phyloP scores from a whole-genome alignment of 441 rosid species.

The Bruguiera hainesii region DNA sequence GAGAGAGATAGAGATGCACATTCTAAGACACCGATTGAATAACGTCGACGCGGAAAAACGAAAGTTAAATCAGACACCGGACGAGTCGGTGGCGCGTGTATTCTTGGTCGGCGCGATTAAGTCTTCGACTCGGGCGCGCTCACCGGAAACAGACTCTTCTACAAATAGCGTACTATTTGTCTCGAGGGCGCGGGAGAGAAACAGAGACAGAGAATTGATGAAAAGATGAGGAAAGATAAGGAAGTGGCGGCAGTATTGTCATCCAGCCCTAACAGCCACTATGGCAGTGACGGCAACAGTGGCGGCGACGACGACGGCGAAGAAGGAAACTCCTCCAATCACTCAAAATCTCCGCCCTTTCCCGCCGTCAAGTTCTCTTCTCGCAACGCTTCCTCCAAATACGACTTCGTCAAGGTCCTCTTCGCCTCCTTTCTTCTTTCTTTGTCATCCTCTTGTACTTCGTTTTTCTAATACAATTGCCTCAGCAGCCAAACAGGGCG shows the following conservation, averaged over 20 bases:
- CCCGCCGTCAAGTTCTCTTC: conserved; percentile 54
- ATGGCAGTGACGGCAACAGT: conserved; percentile 8
- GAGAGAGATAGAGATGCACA: too few relatives aligned
- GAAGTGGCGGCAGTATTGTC: conserved; percentile 19
- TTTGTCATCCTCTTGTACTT: not conserved
- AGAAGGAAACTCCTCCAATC: conserved; percentile 18
- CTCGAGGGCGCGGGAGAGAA: not conserved
- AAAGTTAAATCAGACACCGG: not conserved
- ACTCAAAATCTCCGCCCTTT: conserved; percentile 29
- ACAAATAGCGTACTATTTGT: too few relatives aligned
- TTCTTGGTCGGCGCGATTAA: not conserved
- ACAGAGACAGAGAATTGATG: not conserved
- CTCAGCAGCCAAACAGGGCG: not conserved
- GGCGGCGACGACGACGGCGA: conserved; percentile 25
- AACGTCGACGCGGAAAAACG: not conserved
- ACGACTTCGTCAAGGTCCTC: conserved; percentile 92
- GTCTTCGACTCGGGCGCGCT: too few relatives aligned
- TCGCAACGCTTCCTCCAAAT: conserved; percentile 92
- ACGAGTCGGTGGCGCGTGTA: not conserved
- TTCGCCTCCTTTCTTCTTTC: not conserved
- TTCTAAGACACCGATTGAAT: not conserved
- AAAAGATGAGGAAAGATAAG: conserved; percentile 39
- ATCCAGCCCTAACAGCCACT: conserved; percentile 15
- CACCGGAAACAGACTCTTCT: too few relatives aligned
- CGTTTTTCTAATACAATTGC: not conserved